A percentile compares a stretch with the other conserved stretches of the same genome.
These are phyloP conservation scores for Pseudonectria buxi DNA, from an alignment of 2,329 filamentous ascomycete species.

Conservation along the genomic window DNA sequence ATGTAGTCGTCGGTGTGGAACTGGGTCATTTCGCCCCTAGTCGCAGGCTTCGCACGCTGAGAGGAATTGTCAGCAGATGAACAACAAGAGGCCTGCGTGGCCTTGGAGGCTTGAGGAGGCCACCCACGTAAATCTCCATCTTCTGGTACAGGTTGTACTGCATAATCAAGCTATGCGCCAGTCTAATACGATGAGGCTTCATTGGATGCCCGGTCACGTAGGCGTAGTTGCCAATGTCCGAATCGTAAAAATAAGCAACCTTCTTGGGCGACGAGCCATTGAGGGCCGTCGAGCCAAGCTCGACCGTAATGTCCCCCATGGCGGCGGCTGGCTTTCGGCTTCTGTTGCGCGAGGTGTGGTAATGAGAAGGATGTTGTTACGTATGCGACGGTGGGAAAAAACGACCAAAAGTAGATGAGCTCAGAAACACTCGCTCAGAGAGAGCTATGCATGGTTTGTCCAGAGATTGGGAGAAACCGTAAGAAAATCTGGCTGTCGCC, in stretches of 20 bases:
- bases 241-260: slow-evolving; percentile 97
- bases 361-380: slow-evolving; percentile 3
- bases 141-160: slow-evolving; percentile 94
- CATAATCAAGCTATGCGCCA: slow-evolving; percentile 94
- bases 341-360: slow-evolving; percentile 10
- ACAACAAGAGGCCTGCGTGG: neutral
- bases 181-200: slow-evolving; percentile 93
- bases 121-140: slow-evolving; percentile 88
- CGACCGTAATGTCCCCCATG: slow-evolving; percentile 33
- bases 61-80: slow-evolving; percentile 24
- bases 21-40: slow-evolving; percentile 80
- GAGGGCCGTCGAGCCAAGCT: slow-evolving; percentile 41
- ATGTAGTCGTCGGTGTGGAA: slow-evolving; percentile 97
- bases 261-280: slow-evolving; percentile 57
- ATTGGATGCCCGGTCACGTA: slow-evolving; percentile 96
- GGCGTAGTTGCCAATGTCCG: slow-evolving; percentile 95
- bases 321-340: slow-evolving; percentile 10
- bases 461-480: too few species aligned
- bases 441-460: slow-evolving; percentile 7
- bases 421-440: slow-evolving; percentile 15
- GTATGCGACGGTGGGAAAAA: slow-evolving; percentile 4
- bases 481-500: too few species aligned
- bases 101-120: slow-evolving; percentile 9
- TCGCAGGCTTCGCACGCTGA: slow-evolving; percentile 79
- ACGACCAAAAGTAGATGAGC: slow-evolving; percentile 8